Evolutionary conservation across 768 basidiomycete species (phyloP).

Genomic region (Lanmaoa pseudosensibilis): DNA sequence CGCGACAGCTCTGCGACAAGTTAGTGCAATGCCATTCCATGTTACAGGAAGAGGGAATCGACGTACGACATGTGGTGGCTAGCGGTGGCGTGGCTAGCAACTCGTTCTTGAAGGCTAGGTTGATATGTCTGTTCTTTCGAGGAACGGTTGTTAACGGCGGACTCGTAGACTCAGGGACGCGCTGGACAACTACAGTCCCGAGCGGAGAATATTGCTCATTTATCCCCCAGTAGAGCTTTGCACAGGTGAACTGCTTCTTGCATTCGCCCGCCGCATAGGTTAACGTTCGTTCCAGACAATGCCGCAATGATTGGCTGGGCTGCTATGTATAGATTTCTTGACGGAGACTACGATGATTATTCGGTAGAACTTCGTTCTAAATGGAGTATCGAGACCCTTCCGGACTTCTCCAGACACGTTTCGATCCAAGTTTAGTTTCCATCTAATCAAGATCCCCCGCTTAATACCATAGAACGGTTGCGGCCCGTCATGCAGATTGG

Average conservation of each 20-base stretch:
- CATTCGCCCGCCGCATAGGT: neutral
- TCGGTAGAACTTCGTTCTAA: constrained; percentile 59
- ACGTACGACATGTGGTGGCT: constrained; percentile 64
- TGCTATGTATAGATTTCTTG: constrained; percentile 76
- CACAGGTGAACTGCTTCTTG: constrained; percentile 55
- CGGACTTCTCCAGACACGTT: neutral
- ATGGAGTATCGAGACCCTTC: constrained; percentile 70
- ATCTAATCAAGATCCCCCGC: neutral
- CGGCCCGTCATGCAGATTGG: too few species aligned
- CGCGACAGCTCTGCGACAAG: constrained; percentile 75
- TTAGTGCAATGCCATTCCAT: constrained; percentile 37
- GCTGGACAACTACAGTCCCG: constrained; percentile 28
- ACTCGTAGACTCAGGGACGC: constrained; percentile 34
- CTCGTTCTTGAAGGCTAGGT: constrained; percentile 64
- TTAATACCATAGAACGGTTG: too few species aligned
- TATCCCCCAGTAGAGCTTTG: constrained; percentile 82
- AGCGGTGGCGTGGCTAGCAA: constrained; percentile 97
- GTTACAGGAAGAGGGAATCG: constrained; percentile 49
- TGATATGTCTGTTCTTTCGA: constrained; percentile 11
- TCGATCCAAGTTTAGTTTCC: neutral
- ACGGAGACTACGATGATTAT: constrained; percentile 59
- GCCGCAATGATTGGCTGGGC: constrained; percentile 98
- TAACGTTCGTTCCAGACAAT: constrained; percentile 60
- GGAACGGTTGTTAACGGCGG: neutral
- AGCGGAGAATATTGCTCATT: constrained; percentile 44